Percentiles rank a stretch among this genome's conserved stretches.
phyloP scores from a whole-genome alignment of 345 rosid species.

The Nasturtium officinale region DNA sequence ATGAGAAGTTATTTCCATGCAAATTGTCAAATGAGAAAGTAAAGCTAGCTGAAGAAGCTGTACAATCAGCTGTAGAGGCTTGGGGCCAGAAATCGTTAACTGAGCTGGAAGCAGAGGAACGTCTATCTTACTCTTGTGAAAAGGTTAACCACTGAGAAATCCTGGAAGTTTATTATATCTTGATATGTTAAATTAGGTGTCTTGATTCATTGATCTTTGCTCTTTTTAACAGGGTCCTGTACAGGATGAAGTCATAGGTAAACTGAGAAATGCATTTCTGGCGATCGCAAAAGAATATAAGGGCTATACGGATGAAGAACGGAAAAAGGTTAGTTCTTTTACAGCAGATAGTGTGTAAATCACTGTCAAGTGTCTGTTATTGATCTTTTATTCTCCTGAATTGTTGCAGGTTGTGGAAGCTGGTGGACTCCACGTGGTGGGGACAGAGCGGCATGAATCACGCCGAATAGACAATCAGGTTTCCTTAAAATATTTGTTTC shows the following conservation, averaged over 20 bases:
- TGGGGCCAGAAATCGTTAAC: conserved; percentile 89
- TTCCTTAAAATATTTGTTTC: conserved; percentile 10
- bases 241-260: conserved; percentile 86
- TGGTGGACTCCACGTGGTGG: conserved; percentile 96
- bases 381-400: conserved; percentile 28
- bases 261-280: conserved; percentile 72
- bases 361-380: conserved; percentile 11
- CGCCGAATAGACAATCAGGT: conserved; percentile 97
- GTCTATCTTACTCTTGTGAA: conserved; percentile 91
- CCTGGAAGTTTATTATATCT: background rate
- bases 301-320: conserved; percentile 83
- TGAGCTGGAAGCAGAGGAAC: conserved; percentile 97
- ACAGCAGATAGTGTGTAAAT: conserved; percentile 23
- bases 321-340: conserved; percentile 60
- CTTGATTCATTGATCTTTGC: conserved; percentile 1
- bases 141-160: conserved; percentile 55
- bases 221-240: conserved; percentile 68
- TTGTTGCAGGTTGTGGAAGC: conserved; percentile 76
- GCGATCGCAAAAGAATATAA: conserved; percentile 78
- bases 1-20: conserved; percentile 84
- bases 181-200: conserved; percentile 3
- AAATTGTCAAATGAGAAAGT: conserved; percentile 64
- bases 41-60: conserved; percentile 85
- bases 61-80: conserved; percentile 67
- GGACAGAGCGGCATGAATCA: conserved; percentile 94